Conservation (phyloP, 768 basidiomycete species). For the Kwoniella bestiolae region DNA sequence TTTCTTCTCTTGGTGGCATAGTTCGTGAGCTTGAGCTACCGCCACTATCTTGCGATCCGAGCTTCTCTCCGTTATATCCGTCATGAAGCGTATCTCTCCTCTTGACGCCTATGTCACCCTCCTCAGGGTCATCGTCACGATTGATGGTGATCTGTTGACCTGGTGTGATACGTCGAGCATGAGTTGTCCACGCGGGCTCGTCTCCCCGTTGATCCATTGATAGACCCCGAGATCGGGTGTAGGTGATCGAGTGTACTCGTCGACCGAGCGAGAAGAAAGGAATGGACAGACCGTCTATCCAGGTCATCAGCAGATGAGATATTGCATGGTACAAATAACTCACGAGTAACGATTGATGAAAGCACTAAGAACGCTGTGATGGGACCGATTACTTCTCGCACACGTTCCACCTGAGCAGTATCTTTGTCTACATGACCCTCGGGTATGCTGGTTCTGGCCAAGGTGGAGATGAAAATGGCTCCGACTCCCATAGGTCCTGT, state of each 20-base stretch:
- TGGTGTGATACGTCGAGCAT: constrained; percentile 70
- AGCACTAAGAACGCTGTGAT: constrained; percentile 95
- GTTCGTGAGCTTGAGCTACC: constrained; percentile 47
- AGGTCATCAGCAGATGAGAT: not conserved
- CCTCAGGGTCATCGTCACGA: constrained; percentile 65
- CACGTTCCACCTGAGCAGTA: constrained; percentile 66
- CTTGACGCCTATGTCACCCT: constrained; percentile 63
- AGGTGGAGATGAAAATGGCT: constrained; percentile 78
- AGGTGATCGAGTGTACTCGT: constrained; percentile 85
- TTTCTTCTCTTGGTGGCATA: constrained; percentile 31
- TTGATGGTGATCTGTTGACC: constrained; percentile 84
- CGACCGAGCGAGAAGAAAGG: constrained; percentile 91
- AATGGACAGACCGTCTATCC: constrained; percentile 79
- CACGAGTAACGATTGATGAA: constrained; percentile 71
- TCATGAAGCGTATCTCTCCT: constrained; percentile 24
- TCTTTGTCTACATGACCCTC: constrained; percentile 60
- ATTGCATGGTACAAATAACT: constrained; percentile 16
- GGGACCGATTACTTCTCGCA: constrained; percentile 81
- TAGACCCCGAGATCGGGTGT: constrained; percentile 85
- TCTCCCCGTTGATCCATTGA: constrained; percentile 57
- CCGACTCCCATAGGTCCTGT: constrained; percentile 84
- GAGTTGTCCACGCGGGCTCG: constrained; percentile 81
- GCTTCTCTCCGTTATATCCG: constrained; percentile 24
- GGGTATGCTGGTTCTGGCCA: constrained; percentile 55
- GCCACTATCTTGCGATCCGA: constrained; percentile 38